phyloP scores from a whole-genome alignment of 768 basidiomycete species.

The Agaricus subrufescens region DNA sequence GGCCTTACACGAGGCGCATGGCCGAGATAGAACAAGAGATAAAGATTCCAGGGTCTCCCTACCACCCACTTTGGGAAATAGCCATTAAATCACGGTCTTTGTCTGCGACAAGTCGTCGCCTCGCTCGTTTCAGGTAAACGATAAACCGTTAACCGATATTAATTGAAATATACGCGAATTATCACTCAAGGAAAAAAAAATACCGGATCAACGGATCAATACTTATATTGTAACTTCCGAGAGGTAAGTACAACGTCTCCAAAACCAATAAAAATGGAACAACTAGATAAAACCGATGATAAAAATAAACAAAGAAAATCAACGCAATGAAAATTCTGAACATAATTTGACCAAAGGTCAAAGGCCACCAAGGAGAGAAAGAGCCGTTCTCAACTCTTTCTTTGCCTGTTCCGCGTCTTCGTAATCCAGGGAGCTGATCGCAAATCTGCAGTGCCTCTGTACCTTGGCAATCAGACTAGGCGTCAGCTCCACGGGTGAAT shows the following conservation, averaged over 20 bases:
- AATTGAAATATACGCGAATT: not conserved
- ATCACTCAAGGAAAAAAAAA: not conserved
- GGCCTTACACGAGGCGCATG: too few relatives aligned
- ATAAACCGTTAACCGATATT: not conserved
- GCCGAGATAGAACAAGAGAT: too few relatives aligned
- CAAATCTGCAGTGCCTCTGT: constrained; percentile 91
- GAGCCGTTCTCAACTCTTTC: constrained; percentile 74
- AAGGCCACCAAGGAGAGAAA: constrained; percentile 55
- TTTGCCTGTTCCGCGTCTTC: constrained; percentile 87
- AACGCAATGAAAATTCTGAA: not conserved
- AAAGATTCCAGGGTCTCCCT: too few relatives aligned
- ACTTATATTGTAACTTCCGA: not conserved
- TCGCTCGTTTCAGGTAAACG: not conserved
- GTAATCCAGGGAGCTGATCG: constrained; percentile 93
- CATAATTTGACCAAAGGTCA: not conserved
- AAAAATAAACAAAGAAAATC: not conserved
- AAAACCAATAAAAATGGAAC: too few relatives aligned
- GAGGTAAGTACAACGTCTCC: too few relatives aligned
- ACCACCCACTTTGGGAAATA: too few relatives aligned
- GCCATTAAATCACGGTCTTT: too few relatives aligned
- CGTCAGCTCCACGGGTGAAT: constrained; percentile 40
- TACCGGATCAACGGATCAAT: not conserved
- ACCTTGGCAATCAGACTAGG: constrained; percentile 63
- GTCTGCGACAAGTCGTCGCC: too few relatives aligned
- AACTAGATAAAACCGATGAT: not conserved